A percentile compares a stretch with the other conserved stretches of the same genome.
Conservation (phyloP, 2,329 filamentous ascomycete species). For the Fusarium transvaalense region DNA sequence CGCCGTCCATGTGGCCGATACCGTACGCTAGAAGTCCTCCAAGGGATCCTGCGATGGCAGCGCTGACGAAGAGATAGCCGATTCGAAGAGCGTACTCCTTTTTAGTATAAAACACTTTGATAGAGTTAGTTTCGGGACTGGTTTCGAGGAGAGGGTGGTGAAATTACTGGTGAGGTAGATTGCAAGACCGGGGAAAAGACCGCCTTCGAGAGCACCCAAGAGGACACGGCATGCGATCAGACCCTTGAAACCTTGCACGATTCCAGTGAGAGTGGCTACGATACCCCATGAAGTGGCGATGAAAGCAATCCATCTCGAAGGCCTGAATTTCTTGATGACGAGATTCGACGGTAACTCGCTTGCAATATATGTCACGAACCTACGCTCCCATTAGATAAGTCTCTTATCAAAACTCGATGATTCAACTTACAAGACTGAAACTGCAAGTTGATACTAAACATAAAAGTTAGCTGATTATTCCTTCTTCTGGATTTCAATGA, state of each 20-base stretch:
- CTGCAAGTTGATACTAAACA: slow-evolving; percentile 64
- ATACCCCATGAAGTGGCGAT: slow-evolving; percentile 57
- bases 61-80: slow-evolving; percentile 46
- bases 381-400: not conserved
- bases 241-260: slow-evolving; percentile 52
- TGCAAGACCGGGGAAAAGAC: slow-evolving; percentile 57
- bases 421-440: slow-evolving; percentile 43
- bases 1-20: slow-evolving; percentile 52
- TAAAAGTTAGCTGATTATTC: not conserved
- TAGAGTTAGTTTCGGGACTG: not conserved
- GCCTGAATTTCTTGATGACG: slow-evolving; percentile 56
- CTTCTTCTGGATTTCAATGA: rapidly evolving
- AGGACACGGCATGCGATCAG: slow-evolving; percentile 59
- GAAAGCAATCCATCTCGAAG: slow-evolving; percentile 49
- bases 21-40: slow-evolving; percentile 50
- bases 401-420: rapidly evolving
- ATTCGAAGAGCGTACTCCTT: slow-evolving; percentile 46
- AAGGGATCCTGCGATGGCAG: slow-evolving; percentile 44
- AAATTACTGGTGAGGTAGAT: slow-evolving; percentile 45
- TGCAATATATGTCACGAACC: slow-evolving; percentile 54
- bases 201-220: slow-evolving; percentile 61
- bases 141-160: rapidly evolving
- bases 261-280: slow-evolving; percentile 61
- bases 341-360: slow-evolving; percentile 59
- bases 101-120: slow-evolving; percentile 44